Evolutionary conservation across 768 basidiomycete species (phyloP).

Genomic region (Rhizopogon roseolus): DNA sequence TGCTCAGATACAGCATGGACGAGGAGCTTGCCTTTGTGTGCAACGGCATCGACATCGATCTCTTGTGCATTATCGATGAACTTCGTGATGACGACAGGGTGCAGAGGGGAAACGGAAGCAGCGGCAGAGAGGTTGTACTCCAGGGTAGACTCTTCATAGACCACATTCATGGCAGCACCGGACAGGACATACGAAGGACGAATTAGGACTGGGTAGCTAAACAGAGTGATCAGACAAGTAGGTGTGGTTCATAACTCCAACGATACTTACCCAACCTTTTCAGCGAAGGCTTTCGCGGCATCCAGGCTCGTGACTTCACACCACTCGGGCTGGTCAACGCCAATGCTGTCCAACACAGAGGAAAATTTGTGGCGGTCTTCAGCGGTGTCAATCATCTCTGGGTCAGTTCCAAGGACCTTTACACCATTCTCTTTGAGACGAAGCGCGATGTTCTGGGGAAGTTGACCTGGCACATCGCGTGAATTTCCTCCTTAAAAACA

Average conservation of each 20-base stretch:
- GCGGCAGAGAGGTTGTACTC: slow-evolving; percentile 97
- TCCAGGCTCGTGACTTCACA: slow-evolving; percentile 83
- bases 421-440: slow-evolving; percentile 88
- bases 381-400: slow-evolving; percentile 90
- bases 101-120: slow-evolving; percentile 91
- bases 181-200: slow-evolving; percentile 98
- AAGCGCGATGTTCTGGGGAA: slow-evolving; percentile 98
- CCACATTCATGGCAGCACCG: slow-evolving; percentile 99
- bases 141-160: slow-evolving; percentile 84
- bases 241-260: slow-evolving; percentile 18
- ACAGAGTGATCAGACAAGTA: slow-evolving; percentile 1
- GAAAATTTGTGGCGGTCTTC: slow-evolving; percentile 99
- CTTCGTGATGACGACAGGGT: slow-evolving; percentile 98
- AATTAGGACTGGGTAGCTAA: slow-evolving; percentile 92
- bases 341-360: slow-evolving; percentile 88
- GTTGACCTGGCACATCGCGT: slow-evolving; percentile 59
- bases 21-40: slow-evolving; percentile 85
- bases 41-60: slow-evolving; percentile 97
- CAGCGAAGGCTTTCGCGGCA: slow-evolving; percentile 88
- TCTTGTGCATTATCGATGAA: slow-evolving; percentile 98
- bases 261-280: slow-evolving; percentile 55
- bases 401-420: slow-evolving; percentile 94
- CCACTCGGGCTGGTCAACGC: slow-evolving; percentile 98
- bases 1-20: slow-evolving; percentile 98
- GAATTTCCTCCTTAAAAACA: background rate